Evolutionary conservation across 1,284 basidiomycete genomes (phyloP).

Genomic region (Sanghuangporus baumii): DNA sequence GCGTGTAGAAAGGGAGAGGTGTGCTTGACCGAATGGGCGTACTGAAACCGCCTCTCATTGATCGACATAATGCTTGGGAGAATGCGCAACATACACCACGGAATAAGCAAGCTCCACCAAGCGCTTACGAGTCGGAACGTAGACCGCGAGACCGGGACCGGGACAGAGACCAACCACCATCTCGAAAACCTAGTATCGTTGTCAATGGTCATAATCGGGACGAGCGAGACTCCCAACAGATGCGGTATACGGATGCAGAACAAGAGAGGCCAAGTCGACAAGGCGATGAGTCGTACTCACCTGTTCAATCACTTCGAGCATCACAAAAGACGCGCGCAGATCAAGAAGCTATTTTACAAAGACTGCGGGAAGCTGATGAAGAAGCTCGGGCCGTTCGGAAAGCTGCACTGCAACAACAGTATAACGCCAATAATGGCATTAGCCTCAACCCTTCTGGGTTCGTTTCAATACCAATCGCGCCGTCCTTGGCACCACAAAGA

Average conservation of each 20-base stretch:
- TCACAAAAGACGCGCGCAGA: constrained; percentile 32
- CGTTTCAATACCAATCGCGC: constrained; percentile 19
- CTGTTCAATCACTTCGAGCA: constrained; percentile 2
- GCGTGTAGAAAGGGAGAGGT: constrained; percentile 23
- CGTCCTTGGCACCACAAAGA: constrained; percentile 15
- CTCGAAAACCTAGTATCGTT: constrained; percentile 8
- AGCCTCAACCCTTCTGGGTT: constrained; percentile 1
- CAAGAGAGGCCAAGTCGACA: constrained; percentile 18
- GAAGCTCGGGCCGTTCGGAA: constrained; percentile 30
- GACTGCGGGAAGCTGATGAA: constrained; percentile 40
- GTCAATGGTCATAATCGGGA: constrained; percentile 17
- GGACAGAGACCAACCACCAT: neutral
- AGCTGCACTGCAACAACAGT: constrained; percentile 3
- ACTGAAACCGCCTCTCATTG: constrained; percentile 21
- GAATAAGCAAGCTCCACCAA: neutral
- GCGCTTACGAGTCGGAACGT: neutral
- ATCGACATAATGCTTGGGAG: constrained; percentile 22
- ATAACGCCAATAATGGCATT: neutral
- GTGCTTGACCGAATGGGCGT: constrained; percentile 22
- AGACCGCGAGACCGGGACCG: neutral
- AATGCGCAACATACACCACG: constrained; percentile 11
- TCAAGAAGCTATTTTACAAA: constrained; percentile 40
- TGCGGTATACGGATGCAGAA: constrained; percentile 14
- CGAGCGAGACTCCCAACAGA: constrained; percentile 12
- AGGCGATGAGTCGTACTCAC: constrained; percentile 24